Evolutionary conservation across 148 eudicot genomes (phyloP).

Genomic region (Fallopia convolvulus): DNA sequence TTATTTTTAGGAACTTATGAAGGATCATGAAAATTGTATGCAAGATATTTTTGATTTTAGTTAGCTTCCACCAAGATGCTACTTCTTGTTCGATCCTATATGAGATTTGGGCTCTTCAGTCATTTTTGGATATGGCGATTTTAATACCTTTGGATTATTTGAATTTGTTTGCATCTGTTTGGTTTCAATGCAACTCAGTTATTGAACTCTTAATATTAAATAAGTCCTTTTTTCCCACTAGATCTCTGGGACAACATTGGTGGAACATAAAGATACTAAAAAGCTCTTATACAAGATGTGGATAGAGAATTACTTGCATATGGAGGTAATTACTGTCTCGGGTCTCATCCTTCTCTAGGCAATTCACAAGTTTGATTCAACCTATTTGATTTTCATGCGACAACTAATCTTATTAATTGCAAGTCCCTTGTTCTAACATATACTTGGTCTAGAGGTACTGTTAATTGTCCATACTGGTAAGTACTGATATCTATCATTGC

Average conservation of each 20-base stretch:
- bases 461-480: neutral
- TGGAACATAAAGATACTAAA: slow-evolving; percentile 77
- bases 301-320: slow-evolving; percentile 67
- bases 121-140: neutral
- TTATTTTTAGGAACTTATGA: neutral
- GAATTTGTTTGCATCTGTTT: neutral
- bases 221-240: slow-evolving; percentile 7
- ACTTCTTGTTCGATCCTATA: neutral
- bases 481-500: neutral
- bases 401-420: neutral
- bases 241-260: slow-evolving; percentile 67
- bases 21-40: neutral
- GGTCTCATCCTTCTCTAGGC: neutral
- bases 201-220: neutral
- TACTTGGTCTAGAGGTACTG: neutral
- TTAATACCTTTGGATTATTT: neutral
- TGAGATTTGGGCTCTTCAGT: neutral
- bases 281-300: slow-evolving; percentile 58
- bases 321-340: slow-evolving; percentile 53
- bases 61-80: neutral
- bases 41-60: neutral
- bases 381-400: neutral
- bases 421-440: neutral
- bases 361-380: slow-evolving; percentile 4
- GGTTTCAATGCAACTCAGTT: neutral